Evolutionary conservation across 805 yeast genomes (phyloP), one percentile per base, ranked within the genome.

Genomic region (Kazachstania bromeliacearum): DNA sequence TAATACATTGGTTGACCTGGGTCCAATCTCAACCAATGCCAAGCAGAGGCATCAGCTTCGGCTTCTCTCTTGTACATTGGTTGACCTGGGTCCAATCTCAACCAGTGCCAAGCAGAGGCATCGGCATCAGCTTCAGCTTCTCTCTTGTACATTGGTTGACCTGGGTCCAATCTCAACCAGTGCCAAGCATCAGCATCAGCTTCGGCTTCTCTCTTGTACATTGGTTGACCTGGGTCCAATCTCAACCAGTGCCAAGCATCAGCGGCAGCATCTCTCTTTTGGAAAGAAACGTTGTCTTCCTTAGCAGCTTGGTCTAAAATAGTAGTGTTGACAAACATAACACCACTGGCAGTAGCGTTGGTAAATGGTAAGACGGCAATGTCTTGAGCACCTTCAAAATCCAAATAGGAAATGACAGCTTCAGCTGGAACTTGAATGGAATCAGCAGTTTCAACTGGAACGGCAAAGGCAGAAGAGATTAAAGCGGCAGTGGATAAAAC

Each of bases 271-370:
- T 46, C 43, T 27, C 39, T 36, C 32, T 36, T 36, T 17, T 24
- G 14, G 20, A 35, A 24, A 20, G 28, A 19, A 21, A 31, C 32
- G 4, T 14, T 32, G 31, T 33, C 42, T 39, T 40, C 43, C 27
- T 36, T 22, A 9, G 20, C 4, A 28, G 60, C 60, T 31, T 38
- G 43, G 9, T 44, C 44, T n/a, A 45, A 42, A 32, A 58, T 48
- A 6, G 61, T 58, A 7, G 60, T 43, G 43, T 58, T 58, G 22
- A 57, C 46, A 31, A 58, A 50, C 28, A 58, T 32, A 8, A 57
- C 18, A 32, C 61, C 62, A 31, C 43, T 48, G 21, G 39, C 43
- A 12, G 60, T 57, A 9, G 44, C 45, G 31, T 57, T 55, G n/a
- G 46, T 27, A 18, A 52, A 46, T 31, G 60, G 60, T 24, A 51